Evolutionary conservation across 2,329 filamentous ascomycete genomes (phyloP).

Genomic region (Ascochyta lentis): DNA sequence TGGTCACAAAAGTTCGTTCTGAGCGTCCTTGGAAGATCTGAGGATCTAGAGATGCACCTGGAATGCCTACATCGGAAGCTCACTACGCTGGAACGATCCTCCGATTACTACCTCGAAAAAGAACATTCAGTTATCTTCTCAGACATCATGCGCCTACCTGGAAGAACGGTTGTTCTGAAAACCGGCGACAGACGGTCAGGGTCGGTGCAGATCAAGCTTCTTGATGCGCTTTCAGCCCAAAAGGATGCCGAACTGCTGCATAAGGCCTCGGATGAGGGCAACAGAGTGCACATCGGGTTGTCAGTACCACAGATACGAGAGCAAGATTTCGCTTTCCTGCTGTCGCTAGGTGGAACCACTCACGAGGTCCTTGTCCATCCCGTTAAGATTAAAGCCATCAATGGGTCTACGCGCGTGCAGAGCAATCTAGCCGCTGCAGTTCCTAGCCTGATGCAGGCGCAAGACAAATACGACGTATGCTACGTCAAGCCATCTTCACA

Average conservation of each 20-base stretch:
- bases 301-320: conserved; percentile 33
- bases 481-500: conserved; percentile 30
- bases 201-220: conserved; percentile 22
- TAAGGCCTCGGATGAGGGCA: conserved; percentile 18
- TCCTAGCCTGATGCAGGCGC: conserved; percentile 21
- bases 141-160: conserved; percentile 30
- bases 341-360: conserved; percentile 20
- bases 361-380: conserved; percentile 34
- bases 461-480: conserved; percentile 12
- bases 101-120: conserved; percentile 31
- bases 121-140: conserved; percentile 36
- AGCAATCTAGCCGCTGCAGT: neutral
- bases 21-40: conserved; percentile 25
- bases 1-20: conserved; percentile 32
- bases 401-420: neutral
- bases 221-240: conserved; percentile 28
- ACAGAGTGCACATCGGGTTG: conserved; percentile 33
- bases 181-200: conserved; percentile 22
- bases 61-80: conserved; percentile 29
- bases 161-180: conserved; percentile 25
- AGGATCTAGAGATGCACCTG: conserved; percentile 27
- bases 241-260: conserved; percentile 38
- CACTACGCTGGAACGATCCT: conserved; percentile 29
- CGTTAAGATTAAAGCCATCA: conserved; percentile 2
- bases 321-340: conserved; percentile 38